Evolutionary conservation across 2,329 filamentous ascomycete species (phyloP).

Genomic region (Colletotrichum truncatum): DNA sequence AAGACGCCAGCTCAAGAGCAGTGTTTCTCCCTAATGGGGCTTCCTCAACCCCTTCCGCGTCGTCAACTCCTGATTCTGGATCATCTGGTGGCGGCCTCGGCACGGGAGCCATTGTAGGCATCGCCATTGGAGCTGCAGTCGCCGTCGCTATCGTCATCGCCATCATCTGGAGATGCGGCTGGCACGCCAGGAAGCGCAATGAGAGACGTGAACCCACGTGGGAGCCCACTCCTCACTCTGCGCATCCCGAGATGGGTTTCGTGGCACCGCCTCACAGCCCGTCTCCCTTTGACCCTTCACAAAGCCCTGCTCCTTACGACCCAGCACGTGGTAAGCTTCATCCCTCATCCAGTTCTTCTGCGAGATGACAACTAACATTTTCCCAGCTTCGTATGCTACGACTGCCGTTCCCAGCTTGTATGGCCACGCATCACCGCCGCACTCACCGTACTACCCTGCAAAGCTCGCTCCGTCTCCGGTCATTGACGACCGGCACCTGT

Average conservation of each 20-base stretch:
- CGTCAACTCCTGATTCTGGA: neutral
- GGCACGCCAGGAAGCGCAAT: conserved; percentile 27
- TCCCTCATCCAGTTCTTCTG: too few species aligned
- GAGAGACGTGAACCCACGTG: conserved; percentile 23
- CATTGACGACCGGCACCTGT: conserved; percentile 8
- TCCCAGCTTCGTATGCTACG: conserved; percentile 11
- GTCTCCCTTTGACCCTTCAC: conserved; percentile 1
- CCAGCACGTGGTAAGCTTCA: conserved; percentile 9
- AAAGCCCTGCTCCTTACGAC: neutral
- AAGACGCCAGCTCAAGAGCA: conserved; percentile 21
- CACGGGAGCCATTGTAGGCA: conserved; percentile 31
- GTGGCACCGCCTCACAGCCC: conserved; percentile 11
- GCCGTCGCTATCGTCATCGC: conserved; percentile 18
- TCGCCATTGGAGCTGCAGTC: conserved; percentile 31
- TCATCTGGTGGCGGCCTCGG: conserved; percentile 11
- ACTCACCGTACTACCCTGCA: conserved; percentile 13
- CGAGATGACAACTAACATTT: neutral
- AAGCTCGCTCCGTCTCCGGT: conserved; percentile 14
- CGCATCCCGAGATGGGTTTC: conserved; percentile 23
- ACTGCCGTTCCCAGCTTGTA: conserved; percentile 2
- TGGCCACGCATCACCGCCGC: conserved; percentile 3
- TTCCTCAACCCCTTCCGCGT: neutral
- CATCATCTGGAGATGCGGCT: conserved; percentile 26
- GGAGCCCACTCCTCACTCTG: conserved; percentile 5
- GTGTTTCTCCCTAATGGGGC: conserved; percentile 23